Evolutionary conservation across 2,329 filamentous ascomycete genomes (phyloP).

Genomic region (Arthroderma sp.): DNA sequence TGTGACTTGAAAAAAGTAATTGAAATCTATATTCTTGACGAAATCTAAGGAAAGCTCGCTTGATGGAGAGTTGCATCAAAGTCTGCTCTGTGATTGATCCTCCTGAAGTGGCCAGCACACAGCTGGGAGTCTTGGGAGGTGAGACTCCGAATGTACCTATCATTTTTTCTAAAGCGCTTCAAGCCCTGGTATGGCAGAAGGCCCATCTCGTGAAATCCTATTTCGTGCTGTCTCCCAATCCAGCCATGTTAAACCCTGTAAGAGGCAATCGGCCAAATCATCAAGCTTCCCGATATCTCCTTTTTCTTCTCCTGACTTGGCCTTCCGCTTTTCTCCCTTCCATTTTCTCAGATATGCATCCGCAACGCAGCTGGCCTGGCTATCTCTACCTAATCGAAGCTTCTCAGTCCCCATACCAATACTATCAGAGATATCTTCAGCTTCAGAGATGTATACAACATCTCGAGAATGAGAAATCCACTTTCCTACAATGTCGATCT

Average conservation of each 20-base stretch:
- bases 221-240: conserved; percentile 48
- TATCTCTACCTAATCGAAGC: conserved; percentile 15
- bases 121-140: not conserved
- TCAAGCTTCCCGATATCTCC: conserved; percentile 50
- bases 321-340: conserved; percentile 10
- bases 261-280: conserved; percentile 65
- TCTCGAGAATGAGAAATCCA: conserved; percentile 32
- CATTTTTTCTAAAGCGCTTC: not conserved
- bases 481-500: conserved; percentile 48
- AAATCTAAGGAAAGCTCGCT: too few relatives aligned
- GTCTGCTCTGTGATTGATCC: too few relatives aligned
- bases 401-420: conserved; percentile 3
- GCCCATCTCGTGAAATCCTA: conserved; percentile 15
- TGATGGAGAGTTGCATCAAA: not conserved
- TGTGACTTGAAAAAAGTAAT: too few relatives aligned
- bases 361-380: conserved; percentile 14
- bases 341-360: conserved; percentile 21
- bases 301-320: not conserved
- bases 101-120: not conserved
- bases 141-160: not conserved
- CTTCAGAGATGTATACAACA: too few relatives aligned
- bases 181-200: not conserved
- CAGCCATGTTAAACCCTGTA: conserved; percentile 66
- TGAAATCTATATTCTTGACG: too few relatives aligned
- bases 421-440: too few relatives aligned